Evolutionary conservation across 768 basidiomycete species (phyloP).

Genomic region (Trametes maxima): DNA sequence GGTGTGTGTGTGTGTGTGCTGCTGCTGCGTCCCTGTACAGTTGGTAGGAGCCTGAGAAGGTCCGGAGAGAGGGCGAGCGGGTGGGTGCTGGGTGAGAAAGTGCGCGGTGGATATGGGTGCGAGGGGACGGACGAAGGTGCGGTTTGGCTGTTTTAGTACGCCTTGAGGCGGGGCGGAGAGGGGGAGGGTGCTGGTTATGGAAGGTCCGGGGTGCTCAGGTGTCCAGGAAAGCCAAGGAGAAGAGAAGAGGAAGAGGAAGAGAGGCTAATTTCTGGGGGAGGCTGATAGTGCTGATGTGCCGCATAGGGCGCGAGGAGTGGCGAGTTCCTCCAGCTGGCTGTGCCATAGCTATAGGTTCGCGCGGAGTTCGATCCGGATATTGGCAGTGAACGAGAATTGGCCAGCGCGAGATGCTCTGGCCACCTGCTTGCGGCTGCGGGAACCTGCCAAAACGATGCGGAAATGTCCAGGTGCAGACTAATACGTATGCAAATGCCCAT

Average conservation of each 20-base stretch:
- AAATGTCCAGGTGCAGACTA: too few relatives aligned
- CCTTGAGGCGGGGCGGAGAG: background rate
- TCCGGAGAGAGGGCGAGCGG: background rate
- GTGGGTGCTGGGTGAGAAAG: background rate
- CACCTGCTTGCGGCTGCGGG: too few relatives aligned
- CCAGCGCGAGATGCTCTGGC: too few relatives aligned
- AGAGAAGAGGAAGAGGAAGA: background rate
- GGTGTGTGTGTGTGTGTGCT: background rate
- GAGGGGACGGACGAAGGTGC: background rate
- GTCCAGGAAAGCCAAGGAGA: background rate
- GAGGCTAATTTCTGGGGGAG: background rate
- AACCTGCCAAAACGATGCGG: too few relatives aligned
- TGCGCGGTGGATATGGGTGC: background rate
- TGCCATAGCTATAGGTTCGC: too few relatives aligned
- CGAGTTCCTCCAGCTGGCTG: too few relatives aligned
- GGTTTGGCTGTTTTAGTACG: conserved; percentile 8
- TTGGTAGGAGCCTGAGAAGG: background rate
- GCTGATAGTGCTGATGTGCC: too few relatives aligned
- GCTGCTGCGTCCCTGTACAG: background rate
- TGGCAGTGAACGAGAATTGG: too few relatives aligned
- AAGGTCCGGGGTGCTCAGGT: background rate
- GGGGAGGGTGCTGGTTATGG: background rate
- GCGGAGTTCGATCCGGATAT: too few relatives aligned
- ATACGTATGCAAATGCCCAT: too few relatives aligned
- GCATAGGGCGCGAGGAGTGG: too few relatives aligned